These are phyloP conservation scores for Mycena vitilis DNA, from an alignment of 768 basidiomycete species.

Conservation along the genomic window DNA sequence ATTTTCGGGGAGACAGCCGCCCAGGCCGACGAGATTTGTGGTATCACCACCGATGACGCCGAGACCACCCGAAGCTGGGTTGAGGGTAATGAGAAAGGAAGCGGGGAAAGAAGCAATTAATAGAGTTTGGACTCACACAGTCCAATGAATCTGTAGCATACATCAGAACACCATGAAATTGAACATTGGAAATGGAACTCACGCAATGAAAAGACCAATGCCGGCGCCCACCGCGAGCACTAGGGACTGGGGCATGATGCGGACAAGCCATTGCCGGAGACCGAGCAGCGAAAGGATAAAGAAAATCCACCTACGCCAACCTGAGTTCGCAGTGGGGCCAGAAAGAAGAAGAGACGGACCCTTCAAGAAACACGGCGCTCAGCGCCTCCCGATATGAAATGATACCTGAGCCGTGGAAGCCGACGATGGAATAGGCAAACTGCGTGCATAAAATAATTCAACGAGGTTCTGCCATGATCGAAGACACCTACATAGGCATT, in stretches of 20 bases:
- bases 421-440: slow-evolving; percentile 92
- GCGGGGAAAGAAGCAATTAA: slow-evolving; percentile 2
- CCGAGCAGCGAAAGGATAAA: slow-evolving; percentile 83
- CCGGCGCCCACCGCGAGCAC: slow-evolving; percentile 88
- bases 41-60: slow-evolving; percentile 81
- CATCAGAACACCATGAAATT: slow-evolving; percentile 20
- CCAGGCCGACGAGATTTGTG: slow-evolving; percentile 77
- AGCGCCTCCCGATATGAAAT: slow-evolving; percentile 85
- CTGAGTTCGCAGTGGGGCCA: neutral
- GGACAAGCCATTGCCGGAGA: slow-evolving; percentile 89
- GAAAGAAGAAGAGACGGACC: slow-evolving; percentile 52
- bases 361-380: slow-evolving; percentile 89
- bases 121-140: slow-evolving; percentile 58
- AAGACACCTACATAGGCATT: slow-evolving; percentile 76
- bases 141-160: slow-evolving; percentile 69
- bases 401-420: slow-evolving; percentile 80
- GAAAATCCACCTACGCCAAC: slow-evolving; percentile 76
- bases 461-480: neutral
- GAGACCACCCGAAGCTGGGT: slow-evolving; percentile 71
- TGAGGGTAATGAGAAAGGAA: slow-evolving; percentile 15
- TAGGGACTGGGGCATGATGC: slow-evolving; percentile 89
- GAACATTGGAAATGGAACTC: slow-evolving; percentile 43
- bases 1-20: slow-evolving; percentile 75
- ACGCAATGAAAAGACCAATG: slow-evolving; percentile 91
- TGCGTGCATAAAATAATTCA: slow-evolving; percentile 40